Base-by-base conservation (phyloP, 1,284 basidiomycete species). In the Cryptococcus neoformans region DNA sequence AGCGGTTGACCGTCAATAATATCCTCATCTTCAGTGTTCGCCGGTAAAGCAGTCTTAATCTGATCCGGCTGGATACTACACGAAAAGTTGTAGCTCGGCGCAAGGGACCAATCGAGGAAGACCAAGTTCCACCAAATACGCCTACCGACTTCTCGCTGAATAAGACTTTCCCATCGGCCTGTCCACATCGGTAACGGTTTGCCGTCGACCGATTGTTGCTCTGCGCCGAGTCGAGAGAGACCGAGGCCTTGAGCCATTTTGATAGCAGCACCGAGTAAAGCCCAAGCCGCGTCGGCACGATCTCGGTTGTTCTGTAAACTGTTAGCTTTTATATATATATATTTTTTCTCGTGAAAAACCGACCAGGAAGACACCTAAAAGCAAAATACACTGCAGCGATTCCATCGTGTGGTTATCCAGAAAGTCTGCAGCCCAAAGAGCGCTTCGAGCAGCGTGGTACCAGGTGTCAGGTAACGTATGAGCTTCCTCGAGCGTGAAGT, bases 191-290 rank as follows among this genome's bases (percentile, higher is more conserved):
- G 72, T 17, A 72, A 57, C 14, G 68, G 65, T n/a, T 74, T 68
- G 2, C 69, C 73, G 48, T 73, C 68, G 36, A 66, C 59, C 17
- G 63, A 58, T 55, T 74, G 71, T 46, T 76, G 72, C 54, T 79
- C 78, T 2, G 73, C 73, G 8, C 78, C 78, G 1, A 79, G 65
- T n/a, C 78, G 64, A 3, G 75, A 77, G 1, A 79, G 60, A 9
- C 78, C 78, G 46, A 79, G 68, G 16, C 75, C 76, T 62, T 79
- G 78, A 0, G 77, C 78, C 68, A 78, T 79, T 62, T 78, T 79
- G 72, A 79, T 78, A 3, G 64, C 68, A 8, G 75, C 73, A 37
- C 78, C 78, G 1, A 79, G 65, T 8, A 78, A 62, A 4, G 76
- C 75, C 75, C 76, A 78, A 36, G 77, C 76, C 2, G 76, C 73